Conservation (phyloP, 345 rosid species). For the Microcos paniculata region DNA sequence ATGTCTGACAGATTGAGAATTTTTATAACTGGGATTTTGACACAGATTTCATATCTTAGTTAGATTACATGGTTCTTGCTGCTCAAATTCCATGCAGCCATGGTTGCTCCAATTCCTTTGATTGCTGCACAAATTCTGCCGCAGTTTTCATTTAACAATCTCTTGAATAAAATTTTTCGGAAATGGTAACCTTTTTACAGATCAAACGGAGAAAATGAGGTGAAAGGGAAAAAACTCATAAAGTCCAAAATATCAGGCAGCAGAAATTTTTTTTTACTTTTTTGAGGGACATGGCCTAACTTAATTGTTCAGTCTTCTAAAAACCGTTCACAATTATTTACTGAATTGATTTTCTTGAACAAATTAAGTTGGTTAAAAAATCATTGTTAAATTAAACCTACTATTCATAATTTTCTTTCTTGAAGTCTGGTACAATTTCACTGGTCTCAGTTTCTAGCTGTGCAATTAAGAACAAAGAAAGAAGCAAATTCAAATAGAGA, state of each 20-base stretch:
- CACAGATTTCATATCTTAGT: background rate
- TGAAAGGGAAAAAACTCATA: background rate
- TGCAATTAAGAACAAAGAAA: no score
- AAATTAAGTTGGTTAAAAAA: no score
- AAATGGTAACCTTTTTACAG: background rate
- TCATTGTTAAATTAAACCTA: no score
- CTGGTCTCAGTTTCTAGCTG: no score
- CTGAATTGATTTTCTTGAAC: background rate
- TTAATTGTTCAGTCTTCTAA: background rate
- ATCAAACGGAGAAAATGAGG: background rate
- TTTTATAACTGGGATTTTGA: background rate
- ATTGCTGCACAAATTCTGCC: conserved; percentile 10
- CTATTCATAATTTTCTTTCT: background rate
- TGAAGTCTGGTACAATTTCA: background rate
- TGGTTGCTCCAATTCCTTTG: background rate
- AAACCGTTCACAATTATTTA: background rate
- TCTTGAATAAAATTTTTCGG: background rate
- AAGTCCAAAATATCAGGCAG: background rate
- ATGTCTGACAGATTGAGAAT: background rate
- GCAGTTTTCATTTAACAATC: background rate
- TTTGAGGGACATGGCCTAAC: background rate
- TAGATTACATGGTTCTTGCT: background rate
- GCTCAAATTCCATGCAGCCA: background rate
- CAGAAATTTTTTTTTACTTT: no score
- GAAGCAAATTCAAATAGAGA: no score